A percentile compares a stretch with the other conserved stretches of the same genome.
Conservation (phyloP, 164 flowering plant genomes). For the Houttuynia cordata region DNA sequence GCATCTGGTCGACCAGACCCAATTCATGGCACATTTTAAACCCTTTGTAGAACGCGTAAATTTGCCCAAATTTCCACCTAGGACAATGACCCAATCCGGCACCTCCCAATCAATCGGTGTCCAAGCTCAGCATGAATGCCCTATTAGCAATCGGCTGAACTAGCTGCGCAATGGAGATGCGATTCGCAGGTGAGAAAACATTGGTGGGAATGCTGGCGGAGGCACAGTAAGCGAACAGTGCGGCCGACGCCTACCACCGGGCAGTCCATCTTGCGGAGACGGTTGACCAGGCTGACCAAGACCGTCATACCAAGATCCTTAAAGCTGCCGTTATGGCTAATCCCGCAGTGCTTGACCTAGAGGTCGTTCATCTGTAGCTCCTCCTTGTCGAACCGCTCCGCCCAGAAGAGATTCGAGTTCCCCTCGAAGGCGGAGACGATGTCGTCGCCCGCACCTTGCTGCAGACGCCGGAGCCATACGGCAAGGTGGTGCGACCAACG, state of each 20-base stretch:
- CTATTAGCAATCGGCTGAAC: conserved; percentile 88
- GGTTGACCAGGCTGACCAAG: conserved; percentile 64
- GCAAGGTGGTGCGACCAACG: conserved; percentile 78
- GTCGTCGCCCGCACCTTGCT: conserved; percentile 63
- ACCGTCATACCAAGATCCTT: conserved; percentile 77
- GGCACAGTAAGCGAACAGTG: too few relatives aligned
- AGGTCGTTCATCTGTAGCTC: conserved; percentile 60
- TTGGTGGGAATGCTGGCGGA: conserved; percentile 76
- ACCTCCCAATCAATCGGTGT: too few relatives aligned
- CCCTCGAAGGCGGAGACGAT: conserved; percentile 57
- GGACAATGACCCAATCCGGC: conserved; percentile 97
- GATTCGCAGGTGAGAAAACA: conserved; percentile 55
- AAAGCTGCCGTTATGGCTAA: too few relatives aligned
- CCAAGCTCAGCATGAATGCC: conserved; percentile 73
- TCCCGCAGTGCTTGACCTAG: conserved; percentile 43
- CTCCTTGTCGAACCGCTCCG: conserved; percentile 72
- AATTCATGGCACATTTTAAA: conserved; percentile 95
- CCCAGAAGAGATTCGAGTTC: conserved; percentile 89
- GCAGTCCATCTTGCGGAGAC: conserved; percentile 37
- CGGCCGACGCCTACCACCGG: conserved; percentile 65
- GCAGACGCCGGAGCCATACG: conserved; percentile 92
- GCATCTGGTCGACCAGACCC: too few relatives aligned
- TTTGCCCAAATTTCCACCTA: conserved; percentile 87
- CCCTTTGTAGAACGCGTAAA: conserved; percentile 89
- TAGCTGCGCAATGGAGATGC: conserved; percentile 52